Percentiles rank a stretch among this genome's conserved stretches.
Evolutionary conservation across 768 basidiomycete genomes (phyloP).

Genomic region (Fibroporia radiculosa): DNA sequence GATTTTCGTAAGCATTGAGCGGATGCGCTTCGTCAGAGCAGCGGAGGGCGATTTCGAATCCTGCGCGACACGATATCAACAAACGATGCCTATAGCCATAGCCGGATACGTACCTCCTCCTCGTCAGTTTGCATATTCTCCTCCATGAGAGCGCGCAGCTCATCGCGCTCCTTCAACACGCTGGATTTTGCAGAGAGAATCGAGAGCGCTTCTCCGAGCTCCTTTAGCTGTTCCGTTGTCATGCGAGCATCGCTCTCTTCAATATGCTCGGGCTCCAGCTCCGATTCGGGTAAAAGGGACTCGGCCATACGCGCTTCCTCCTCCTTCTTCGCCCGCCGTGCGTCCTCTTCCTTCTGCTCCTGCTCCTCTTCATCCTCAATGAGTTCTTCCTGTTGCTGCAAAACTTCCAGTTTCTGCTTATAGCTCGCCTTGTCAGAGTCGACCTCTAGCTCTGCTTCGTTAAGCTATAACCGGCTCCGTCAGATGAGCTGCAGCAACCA

Average conservation of each 20-base stretch:
- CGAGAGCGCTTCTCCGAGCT: conserved; percentile 85
- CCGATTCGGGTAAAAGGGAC: conserved; percentile 80
- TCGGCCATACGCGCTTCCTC: conserved; percentile 73
- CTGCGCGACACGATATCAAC: conserved; percentile 25
- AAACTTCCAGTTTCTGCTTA: conserved; percentile 96
- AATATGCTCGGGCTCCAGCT: conserved; percentile 64
- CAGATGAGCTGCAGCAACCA: conserved; percentile 5
- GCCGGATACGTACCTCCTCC: conserved; percentile 31
- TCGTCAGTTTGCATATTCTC: conserved; percentile 89
- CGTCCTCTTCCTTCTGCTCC: conserved; percentile 90
- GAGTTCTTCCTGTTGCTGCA: conserved; percentile 98
- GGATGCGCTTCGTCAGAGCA: conserved; percentile 93
- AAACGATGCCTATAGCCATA: neutral
- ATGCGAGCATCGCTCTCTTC: conserved; percentile 69
- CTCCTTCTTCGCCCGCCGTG: conserved; percentile 76
- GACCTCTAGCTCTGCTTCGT: conserved; percentile 95
- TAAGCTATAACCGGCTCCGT: conserved; percentile 48
- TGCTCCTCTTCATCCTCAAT: conserved; percentile 99
- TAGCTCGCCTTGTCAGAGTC: conserved; percentile 90
- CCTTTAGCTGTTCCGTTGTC: conserved; percentile 93
- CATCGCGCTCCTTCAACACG: conserved; percentile 92
- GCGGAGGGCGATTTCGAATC: conserved; percentile 75
- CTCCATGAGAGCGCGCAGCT: conserved; percentile 86
- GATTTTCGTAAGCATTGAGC: conserved; percentile 92
- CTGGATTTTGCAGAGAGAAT: conserved; percentile 90